Evolutionary conservation across 768 basidiomycete species (phyloP).

Genomic region (Amanita phalloides): DNA sequence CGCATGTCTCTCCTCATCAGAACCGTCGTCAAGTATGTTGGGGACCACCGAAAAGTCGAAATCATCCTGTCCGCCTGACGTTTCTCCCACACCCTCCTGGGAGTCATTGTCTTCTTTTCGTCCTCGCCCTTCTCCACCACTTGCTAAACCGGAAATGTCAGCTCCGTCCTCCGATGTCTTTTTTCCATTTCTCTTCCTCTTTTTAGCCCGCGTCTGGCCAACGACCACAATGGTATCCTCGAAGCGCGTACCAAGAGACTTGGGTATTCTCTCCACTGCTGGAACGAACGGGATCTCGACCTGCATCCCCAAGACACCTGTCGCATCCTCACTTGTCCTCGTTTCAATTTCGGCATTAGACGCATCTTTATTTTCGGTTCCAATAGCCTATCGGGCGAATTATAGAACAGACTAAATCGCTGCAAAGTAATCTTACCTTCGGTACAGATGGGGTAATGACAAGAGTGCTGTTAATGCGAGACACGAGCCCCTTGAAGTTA

Average conservation of each 20-base stretch:
- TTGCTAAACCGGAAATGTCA: not conserved
- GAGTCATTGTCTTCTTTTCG: conserved; percentile 7
- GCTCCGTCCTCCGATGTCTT: not conserved
- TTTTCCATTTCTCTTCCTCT: conserved; percentile 42
- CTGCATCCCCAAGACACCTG: conserved; percentile 29
- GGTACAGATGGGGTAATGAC: conserved; percentile 46
- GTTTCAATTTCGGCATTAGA: conserved; percentile 8
- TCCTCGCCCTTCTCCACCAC: conserved; percentile 6
- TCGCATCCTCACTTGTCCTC: conserved; percentile 7
- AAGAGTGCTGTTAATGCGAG: conserved; percentile 59
- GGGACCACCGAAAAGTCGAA: conserved; percentile 65
- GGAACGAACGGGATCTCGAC: conserved; percentile 77
- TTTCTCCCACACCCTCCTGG: conserved; percentile 4
- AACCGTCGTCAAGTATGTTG: conserved; percentile 60
- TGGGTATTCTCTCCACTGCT: conserved; percentile 38
- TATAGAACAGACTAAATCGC: not conserved
- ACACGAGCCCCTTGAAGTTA: conserved; percentile 43
- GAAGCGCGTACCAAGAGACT: conserved; percentile 15
- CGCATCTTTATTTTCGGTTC: conserved; percentile 6
- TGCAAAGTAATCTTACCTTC: conserved; percentile 18
- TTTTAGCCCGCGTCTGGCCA: conserved; percentile 53
- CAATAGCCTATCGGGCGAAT: conserved; percentile 1
- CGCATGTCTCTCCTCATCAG: conserved; percentile 20
- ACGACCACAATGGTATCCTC: conserved; percentile 68
- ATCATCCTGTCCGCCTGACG: conserved; percentile 23